phyloP scores from a whole-genome alignment of 495 filamentous ascomycete genomes.

The Sabuloglossum arenarium region DNA sequence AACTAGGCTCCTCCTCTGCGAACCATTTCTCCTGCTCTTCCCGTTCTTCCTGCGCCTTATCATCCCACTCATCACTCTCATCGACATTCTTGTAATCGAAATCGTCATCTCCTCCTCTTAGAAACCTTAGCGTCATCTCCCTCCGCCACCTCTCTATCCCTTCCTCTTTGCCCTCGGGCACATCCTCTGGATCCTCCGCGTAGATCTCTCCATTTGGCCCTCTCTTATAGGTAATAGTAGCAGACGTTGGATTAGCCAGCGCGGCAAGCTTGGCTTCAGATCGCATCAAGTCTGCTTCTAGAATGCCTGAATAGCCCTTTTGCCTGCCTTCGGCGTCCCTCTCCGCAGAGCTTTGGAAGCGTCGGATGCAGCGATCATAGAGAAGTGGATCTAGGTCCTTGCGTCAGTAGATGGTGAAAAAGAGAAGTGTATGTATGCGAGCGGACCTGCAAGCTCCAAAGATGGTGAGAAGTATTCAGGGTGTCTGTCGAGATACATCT shows the following conservation, averaged over 20 bases:
- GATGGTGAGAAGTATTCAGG: conserved; percentile 41
- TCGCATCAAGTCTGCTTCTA: conserved; percentile 49
- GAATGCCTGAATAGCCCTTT: conserved; percentile 52
- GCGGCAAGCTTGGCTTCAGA: conserved; percentile 54
- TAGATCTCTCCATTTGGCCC: conserved; percentile 32
- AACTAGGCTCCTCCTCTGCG: conserved; percentile 51
- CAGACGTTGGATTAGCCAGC: conserved; percentile 31
- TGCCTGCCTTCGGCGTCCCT: conserved; percentile 46
- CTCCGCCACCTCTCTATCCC: conserved; percentile 42
- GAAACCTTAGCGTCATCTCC: conserved; percentile 48
- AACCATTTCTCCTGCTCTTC: conserved; percentile 49
- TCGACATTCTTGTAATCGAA: conserved; percentile 57
- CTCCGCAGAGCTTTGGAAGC: conserved; percentile 54
- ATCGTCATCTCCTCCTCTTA: conserved; percentile 49
- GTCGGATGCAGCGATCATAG: conserved; percentile 60
- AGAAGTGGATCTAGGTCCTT: conserved; percentile 43
- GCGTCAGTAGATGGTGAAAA: not conserved
- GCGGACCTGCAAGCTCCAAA: conserved; percentile 43
- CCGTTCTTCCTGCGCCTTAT: conserved; percentile 31
- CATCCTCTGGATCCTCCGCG: conserved; percentile 33
- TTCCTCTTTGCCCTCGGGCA: conserved; percentile 39
- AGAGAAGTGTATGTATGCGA: conserved; percentile 6
- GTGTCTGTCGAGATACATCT: conserved; percentile 39
- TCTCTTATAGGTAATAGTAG: conserved; percentile 21
- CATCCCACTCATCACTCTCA: conserved; percentile 46